Base-by-base conservation (phyloP, 345 rosid species). In the Euphorbia tirucalli region DNA sequence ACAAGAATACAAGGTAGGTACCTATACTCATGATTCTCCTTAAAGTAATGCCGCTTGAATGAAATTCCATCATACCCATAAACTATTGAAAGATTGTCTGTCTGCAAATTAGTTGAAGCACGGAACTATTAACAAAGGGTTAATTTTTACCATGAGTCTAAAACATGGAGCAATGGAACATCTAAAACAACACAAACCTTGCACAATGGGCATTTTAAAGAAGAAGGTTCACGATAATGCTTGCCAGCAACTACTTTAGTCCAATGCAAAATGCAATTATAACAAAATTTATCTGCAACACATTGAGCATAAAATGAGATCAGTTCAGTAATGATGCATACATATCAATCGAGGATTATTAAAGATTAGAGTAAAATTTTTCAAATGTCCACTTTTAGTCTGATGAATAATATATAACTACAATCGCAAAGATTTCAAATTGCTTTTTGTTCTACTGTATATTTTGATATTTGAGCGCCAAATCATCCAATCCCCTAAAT, bases 251-350 rank as follows among this genome's bases (percentile, higher is more conserved):
- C 87, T 49, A 92, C 97, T 79, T 88, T 85, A 73, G 82, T 69
- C 99, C 97, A 92, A 37, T 81, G 92, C 75, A 82, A 74, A 66
- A 95, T 95, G 71, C 97, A 95, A 2, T 70, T 81, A 72, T 83
- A 92, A 78, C 99, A 95, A 75, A 95, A 95, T 71, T 87, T 89
- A 77, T 95, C 97, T 95, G 90, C 85, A 80, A 71, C 60, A 43
- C 21, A 27, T 43, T 22, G 11, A 11, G 5, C n/a, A 46, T 2
- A 70, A 6, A 66, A 60, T 35, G 24, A 30, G 46, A 3, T 41
- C 46, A 41, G 13, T 6, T 10, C 13, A 41, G 46, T 1, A 41
- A 5, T 41, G 7, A 41, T 11, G 46, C 46, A 11, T 11, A 7
- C 46, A 46, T 78, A 82, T 30, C 52, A 44, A n/a, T n/a, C n/a